Percentiles rank a stretch among this genome's conserved stretches.
Conservation (phyloP, 2,329 filamentous ascomycete species). For the Pseudopyricularia javanii region DNA sequence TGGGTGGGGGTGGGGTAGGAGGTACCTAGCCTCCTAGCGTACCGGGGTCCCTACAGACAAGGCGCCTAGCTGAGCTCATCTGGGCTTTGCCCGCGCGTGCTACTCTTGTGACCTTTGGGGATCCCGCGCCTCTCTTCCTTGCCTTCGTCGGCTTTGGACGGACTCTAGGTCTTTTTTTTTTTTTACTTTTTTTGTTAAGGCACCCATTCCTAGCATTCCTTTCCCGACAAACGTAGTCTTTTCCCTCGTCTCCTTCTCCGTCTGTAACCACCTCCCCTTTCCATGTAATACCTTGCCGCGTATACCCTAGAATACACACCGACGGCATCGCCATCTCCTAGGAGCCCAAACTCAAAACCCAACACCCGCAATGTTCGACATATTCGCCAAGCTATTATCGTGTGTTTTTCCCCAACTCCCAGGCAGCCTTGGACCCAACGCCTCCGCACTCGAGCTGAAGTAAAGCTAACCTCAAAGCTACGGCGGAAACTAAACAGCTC, state of each 20-base stretch:
- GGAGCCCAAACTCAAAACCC: not conserved
- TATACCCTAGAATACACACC: not conserved
- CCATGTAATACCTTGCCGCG: not conserved
- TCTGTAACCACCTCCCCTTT: not conserved
- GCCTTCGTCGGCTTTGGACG: too few relatives aligned
- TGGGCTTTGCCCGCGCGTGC: too few relatives aligned
- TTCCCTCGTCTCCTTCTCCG: not conserved
- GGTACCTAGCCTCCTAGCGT: too few relatives aligned
- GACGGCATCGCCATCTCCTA: not conserved
- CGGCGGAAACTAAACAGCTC: slow-evolving; percentile 40
- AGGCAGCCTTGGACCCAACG: not conserved
- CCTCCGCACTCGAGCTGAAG: slow-evolving; percentile 4
- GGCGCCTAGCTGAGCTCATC: not conserved
- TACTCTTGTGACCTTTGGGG: too few relatives aligned
- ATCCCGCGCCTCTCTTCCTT: too few relatives aligned
- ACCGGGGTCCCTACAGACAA: too few relatives aligned
- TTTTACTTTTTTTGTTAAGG: too few relatives aligned
- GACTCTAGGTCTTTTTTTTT: too few relatives aligned
- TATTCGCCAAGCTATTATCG: slow-evolving; percentile 68
- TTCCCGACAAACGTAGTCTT: too few relatives aligned
- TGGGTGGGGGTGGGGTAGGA: too few relatives aligned
- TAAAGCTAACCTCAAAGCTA: not conserved
- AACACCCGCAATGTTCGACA: slow-evolving; percentile 47
- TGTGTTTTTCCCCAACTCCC: slow-evolving; percentile 30
- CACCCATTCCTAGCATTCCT: too few relatives aligned